These are phyloP conservation scores for Terana coerulea DNA, from an alignment of 768 basidiomycete species.

Conservation along the genomic window DNA sequence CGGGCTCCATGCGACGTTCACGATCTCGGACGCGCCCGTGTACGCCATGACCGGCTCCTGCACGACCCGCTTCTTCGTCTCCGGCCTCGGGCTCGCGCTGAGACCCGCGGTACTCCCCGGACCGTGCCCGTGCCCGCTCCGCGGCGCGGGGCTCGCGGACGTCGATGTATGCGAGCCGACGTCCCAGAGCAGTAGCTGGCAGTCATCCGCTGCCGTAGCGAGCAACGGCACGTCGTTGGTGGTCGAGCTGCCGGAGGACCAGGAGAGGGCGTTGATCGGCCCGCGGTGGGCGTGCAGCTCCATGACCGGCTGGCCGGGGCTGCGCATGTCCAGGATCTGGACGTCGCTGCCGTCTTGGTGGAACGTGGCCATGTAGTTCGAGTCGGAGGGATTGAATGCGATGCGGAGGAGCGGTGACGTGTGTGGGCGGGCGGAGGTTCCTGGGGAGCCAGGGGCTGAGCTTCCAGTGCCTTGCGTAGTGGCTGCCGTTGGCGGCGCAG, in stretches of 20 bases:
- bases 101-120: slow-evolving; percentile 55
- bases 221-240: slow-evolving; percentile 79
- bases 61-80: slow-evolving; percentile 69
- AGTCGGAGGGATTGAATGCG: slow-evolving; percentile 86
- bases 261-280: slow-evolving; percentile 83
- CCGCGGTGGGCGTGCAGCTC: slow-evolving; percentile 83
- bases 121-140: background rate
- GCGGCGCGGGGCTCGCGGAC: slow-evolving; percentile 60
- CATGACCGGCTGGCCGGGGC: slow-evolving; percentile 92
- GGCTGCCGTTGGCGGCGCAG: slow-evolving; percentile 51
- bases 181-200: slow-evolving; percentile 93
- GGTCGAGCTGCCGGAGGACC: slow-evolving; percentile 54
- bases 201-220: slow-evolving; percentile 90
- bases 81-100: slow-evolving; percentile 71
- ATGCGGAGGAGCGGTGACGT: slow-evolving; percentile 83
- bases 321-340: slow-evolving; percentile 95
- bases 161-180: slow-evolving; percentile 58
- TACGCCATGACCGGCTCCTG: slow-evolving; percentile 84
- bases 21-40: slow-evolving; percentile 72
- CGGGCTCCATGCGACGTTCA: slow-evolving; percentile 88
- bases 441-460: slow-evolving; percentile 35
- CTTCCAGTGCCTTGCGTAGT: background rate
- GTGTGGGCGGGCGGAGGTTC: slow-evolving; percentile 60
- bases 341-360: slow-evolving; percentile 90
- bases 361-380: slow-evolving; percentile 96